Base-by-base conservation (phyloP, 164 flowering plant species). In the Euptelea pleiosperma region DNA sequence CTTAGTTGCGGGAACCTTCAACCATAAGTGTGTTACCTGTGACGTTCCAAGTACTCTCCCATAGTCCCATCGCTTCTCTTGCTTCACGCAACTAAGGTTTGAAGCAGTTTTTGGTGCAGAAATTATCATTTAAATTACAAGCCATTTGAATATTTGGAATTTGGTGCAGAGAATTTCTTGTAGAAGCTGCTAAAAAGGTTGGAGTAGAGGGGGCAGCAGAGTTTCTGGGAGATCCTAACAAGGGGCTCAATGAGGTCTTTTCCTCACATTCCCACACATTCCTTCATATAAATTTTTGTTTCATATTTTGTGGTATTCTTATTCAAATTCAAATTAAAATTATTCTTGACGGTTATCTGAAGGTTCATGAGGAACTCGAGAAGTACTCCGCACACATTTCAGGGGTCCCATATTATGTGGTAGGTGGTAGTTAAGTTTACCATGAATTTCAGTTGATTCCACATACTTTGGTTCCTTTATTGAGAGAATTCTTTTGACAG, bases 381-480 rank as follows among this genome's bases (percentile, higher is more conserved):
- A 77, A 78, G 75, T 70, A 80, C 68, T 85, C 94, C 2, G 40
- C 74, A 4, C 16, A 67, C 37, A 78, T 89, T 26, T 29, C 64
- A 18, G 98, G 98, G 45, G 96, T 91, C 34, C 98, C 98, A n/a
- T 52, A 71, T 58, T 91, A 33, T 68, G 79, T 79, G 81, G 96
- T 91, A 67, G 10, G 93, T 71, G 19, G 40, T 31, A 6, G 12
- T 29, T 40, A 3, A 21, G 22, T 31, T 28, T 16, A 12, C 18
- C 25, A 30, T 11, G 8, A 41, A 16, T 30, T 11, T 37, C 48
- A 14, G 31, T 8, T 29, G 2, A 33, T 48, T 29, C 40, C 15
- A 22, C 15, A 24, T 12, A n/a, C n/a, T n/a, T 29, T 40, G n/a
- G 54, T n/a, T 50, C 24, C 28, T 49, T 49, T 12, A 18, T 42